phyloP scores from a whole-genome alignment of 2,329 filamentous ascomycete species.

The Dactylellina drechsleri region DNA sequence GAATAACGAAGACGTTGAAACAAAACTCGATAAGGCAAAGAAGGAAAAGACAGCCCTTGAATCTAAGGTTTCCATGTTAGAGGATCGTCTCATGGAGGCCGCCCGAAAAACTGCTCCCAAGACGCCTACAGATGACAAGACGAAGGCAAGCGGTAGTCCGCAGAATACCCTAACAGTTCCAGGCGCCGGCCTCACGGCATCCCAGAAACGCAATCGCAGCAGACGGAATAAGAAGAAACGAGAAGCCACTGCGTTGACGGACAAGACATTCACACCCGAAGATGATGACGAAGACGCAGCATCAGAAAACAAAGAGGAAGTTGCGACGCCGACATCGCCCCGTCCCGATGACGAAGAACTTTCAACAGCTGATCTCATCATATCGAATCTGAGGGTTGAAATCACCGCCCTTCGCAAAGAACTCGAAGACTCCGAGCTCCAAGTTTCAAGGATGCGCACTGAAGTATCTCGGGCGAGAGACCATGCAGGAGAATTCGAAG shows the following conservation, averaged over 20 bases:
- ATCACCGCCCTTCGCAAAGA: slow-evolving; percentile 62
- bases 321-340: slow-evolving; percentile 29
- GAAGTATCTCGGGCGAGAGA: slow-evolving; percentile 80
- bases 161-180: slow-evolving; percentile 43
- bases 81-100: slow-evolving; percentile 59
- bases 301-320: slow-evolving; percentile 25
- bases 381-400: slow-evolving; percentile 59
- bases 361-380: slow-evolving; percentile 47
- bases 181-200: slow-evolving; percentile 38
- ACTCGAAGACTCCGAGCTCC: slow-evolving; percentile 73
- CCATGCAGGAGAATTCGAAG: slow-evolving; percentile 85
- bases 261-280: slow-evolving; percentile 67
- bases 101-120: slow-evolving; percentile 31
- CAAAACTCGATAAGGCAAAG: slow-evolving; percentile 54
- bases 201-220: slow-evolving; percentile 54
- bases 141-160: slow-evolving; percentile 23
- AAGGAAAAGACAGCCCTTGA: slow-evolving; percentile 57
- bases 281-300: slow-evolving; percentile 57
- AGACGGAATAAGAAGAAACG: slow-evolving; percentile 58
- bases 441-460: slow-evolving; percentile 76
- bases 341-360: slow-evolving; percentile 34
- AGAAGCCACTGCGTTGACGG: slow-evolving; percentile 61
- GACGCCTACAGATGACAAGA: slow-evolving; percentile 24
- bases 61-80: slow-evolving; percentile 59
- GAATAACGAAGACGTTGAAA: slow-evolving; percentile 59